Evolutionary conservation across 208 protist species (phyloP).

Genomic region (Wallacemonas collosoma): DNA sequence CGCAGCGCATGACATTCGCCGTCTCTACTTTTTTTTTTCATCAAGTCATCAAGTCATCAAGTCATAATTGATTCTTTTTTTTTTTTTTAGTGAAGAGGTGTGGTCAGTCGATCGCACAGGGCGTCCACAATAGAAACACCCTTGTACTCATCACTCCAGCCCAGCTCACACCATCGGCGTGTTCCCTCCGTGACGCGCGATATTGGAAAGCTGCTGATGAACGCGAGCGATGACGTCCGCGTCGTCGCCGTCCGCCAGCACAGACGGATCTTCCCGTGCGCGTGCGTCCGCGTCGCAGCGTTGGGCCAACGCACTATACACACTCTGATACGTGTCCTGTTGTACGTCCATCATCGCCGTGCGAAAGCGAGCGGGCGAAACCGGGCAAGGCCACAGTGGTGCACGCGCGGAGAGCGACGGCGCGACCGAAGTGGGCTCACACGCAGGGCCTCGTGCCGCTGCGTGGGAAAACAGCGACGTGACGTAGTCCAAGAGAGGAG

Average conservation of each 20-base stretch:
- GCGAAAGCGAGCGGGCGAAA: slow-evolving; percentile 9
- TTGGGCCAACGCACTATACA: background rate
- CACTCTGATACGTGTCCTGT: background rate
- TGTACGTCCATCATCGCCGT: background rate
- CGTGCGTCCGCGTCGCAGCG: background rate
- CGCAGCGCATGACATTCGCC: too few species aligned
- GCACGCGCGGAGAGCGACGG: background rate
- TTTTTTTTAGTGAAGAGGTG: background rate
- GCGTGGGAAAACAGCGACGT: background rate
- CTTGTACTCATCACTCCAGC: background rate
- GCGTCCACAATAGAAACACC: background rate
- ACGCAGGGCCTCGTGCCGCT: background rate
- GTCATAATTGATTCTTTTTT: background rate
- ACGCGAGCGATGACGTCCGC: slow-evolving; percentile 15
- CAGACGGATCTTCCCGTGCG: background rate
- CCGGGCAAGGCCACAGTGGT: slow-evolving; percentile 6
- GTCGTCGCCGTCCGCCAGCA: slow-evolving; percentile 7
- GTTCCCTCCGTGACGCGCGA: slow-evolving; percentile 21
- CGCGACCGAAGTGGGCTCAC: background rate
- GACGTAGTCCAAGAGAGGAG: background rate
- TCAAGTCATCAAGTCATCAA: too few species aligned
- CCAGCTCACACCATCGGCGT: slow-evolving; percentile 3
- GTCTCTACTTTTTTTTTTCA: too few species aligned
- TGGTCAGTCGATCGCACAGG: background rate
- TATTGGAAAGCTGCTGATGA: slow-evolving; percentile 27